Percentiles rank a stretch among this genome's conserved stretches.
phyloP scores from a whole-genome alignment of 1,139 yeast species.

The Kurtzmaniella quercitrusa region DNA sequence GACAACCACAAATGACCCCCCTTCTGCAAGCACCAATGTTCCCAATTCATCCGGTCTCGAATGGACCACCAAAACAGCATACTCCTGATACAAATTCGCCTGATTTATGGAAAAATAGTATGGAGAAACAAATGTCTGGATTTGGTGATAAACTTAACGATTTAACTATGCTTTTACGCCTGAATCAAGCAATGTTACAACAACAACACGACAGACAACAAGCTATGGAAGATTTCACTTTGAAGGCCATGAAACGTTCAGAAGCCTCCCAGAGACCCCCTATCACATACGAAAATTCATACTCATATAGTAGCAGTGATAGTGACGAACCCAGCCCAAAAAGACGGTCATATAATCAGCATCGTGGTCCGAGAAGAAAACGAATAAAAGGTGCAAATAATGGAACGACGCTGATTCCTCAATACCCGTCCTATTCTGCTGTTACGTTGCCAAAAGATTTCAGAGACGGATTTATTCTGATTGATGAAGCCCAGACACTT shows the following conservation, averaged over 20 bases:
- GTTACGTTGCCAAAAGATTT: conserved; percentile 26
- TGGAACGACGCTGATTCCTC: background rate
- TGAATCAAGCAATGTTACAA: conserved; percentile 21
- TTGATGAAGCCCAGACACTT: conserved; percentile 47
- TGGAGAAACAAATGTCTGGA: conserved; percentile 42
- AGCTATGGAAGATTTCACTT: conserved; percentile 1
- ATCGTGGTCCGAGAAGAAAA: background rate
- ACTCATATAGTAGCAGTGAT: background rate
- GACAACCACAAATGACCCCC: background rate
- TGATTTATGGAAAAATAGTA: conserved; percentile 31
- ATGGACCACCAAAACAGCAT: background rate
- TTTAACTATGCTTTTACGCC: conserved; percentile 33
- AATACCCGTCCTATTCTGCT: background rate
- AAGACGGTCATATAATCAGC: background rate
- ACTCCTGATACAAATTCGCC: background rate
- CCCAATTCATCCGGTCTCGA: background rate
- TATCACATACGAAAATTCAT: background rate
- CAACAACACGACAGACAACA: conserved; percentile 3
- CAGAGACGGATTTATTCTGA: conserved; percentile 30
- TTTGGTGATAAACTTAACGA: conserved; percentile 47
- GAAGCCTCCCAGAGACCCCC: background rate
- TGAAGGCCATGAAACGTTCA: background rate
- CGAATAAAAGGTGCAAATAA: background rate
- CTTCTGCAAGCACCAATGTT: background rate
- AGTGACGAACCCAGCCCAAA: too few species aligned